Evolutionary conservation across 768 basidiomycete genomes (phyloP).

Genomic region (Russula emetica): DNA sequence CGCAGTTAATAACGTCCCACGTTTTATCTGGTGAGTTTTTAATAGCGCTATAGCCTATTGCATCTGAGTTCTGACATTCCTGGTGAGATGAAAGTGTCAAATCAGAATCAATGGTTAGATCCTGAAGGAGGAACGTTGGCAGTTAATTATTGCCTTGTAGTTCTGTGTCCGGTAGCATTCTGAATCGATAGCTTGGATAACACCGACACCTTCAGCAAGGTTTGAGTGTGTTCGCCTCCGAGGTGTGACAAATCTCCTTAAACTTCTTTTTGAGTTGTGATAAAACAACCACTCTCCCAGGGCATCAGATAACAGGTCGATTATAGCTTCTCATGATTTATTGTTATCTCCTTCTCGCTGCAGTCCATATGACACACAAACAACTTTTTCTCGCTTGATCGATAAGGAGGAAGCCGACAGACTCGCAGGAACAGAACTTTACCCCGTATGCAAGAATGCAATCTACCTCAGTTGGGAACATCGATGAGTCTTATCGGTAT

Average conservation of each 20-base stretch:
- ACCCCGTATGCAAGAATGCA: neutral
- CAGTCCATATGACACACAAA: conserved; percentile 1
- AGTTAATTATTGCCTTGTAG: neutral
- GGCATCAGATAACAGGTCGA: conserved; percentile 1
- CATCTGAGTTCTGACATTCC: neutral
- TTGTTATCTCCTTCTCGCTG: neutral
- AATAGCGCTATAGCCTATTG: neutral
- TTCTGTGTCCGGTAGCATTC: neutral
- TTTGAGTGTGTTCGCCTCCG: neutral
- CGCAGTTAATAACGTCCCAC: neutral
- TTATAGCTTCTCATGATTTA: neutral
- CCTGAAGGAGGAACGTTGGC: neutral
- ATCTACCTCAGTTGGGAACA: conserved; percentile 1
- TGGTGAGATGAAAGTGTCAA: neutral
- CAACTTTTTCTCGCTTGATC: conserved; percentile 4
- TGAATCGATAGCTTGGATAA: neutral
- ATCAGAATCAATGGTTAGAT: neutral
- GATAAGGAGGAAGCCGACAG: conserved; percentile 19
- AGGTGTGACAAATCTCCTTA: conserved; percentile 3
- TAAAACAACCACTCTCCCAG: neutral
- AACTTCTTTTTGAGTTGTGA: neutral
- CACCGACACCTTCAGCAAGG: neutral
- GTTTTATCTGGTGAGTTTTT: neutral
- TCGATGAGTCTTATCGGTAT: conserved; percentile 7
- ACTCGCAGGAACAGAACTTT: conserved; percentile 1